Evolutionary conservation across 352 stramenopile species (phyloP).

Genomic region (Phytophthora brassicae): DNA sequence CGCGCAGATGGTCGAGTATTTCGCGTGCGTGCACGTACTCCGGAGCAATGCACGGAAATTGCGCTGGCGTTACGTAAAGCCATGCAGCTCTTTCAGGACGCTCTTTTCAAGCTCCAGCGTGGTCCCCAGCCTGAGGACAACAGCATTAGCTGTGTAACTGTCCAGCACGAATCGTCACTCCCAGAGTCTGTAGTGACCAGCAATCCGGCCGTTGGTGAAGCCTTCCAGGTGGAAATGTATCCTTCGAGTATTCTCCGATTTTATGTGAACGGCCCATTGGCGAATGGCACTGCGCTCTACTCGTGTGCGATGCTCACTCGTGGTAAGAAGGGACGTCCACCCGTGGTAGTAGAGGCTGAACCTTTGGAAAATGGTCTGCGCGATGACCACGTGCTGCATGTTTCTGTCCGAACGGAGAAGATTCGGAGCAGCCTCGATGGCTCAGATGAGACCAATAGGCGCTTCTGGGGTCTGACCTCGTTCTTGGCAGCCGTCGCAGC

Average conservation of each 20-base stretch:
- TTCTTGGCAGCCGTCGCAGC: conserved; percentile 43
- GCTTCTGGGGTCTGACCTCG: conserved; percentile 49
- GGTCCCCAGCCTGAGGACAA: conserved; percentile 67
- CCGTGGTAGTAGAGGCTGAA: conserved; percentile 48
- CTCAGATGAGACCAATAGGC: conserved; percentile 31
- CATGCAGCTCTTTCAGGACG: conserved; percentile 72
- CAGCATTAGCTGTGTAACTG: conserved; percentile 67
- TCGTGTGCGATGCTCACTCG: conserved; percentile 58
- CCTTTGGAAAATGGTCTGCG: conserved; percentile 37
- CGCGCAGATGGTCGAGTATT: conserved; percentile 75
- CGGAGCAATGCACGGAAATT: conserved; percentile 70
- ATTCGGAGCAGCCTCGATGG: conserved; percentile 18
- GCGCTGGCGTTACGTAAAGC: conserved; percentile 46
- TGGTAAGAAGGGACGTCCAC: conserved; percentile 18
- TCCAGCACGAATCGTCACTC: conserved; percentile 72
- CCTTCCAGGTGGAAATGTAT: conserved; percentile 70
- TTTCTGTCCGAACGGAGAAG: conserved; percentile 40
- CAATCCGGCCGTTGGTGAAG: conserved; percentile 48
- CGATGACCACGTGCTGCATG: conserved; percentile 45
- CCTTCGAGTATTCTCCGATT: conserved; percentile 67
- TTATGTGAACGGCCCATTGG: conserved; percentile 66
- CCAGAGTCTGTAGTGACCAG: conserved; percentile 55
- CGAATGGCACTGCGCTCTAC: conserved; percentile 57
- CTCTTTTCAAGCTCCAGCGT: conserved; percentile 68
- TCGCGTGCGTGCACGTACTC: conserved; percentile 62